Base-by-base conservation (phyloP, 306 rosid species). In the Dryas drummondii region DNA sequence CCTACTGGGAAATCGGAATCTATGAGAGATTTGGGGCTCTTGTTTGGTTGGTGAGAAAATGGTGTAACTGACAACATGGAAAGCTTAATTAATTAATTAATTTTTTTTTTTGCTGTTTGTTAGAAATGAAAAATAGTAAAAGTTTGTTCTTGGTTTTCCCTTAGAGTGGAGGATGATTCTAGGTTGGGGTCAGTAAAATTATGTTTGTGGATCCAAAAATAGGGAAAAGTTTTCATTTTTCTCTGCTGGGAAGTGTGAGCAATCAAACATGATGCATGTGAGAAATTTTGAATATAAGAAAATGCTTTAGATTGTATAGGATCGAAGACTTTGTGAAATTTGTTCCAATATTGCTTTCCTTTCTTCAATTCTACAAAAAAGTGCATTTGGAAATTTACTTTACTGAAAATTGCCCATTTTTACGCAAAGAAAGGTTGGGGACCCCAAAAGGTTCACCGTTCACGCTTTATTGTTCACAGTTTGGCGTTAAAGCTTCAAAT, bases 21-120 rank as follows among this genome's bases (percentile, higher is more conserved):
- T 81, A 53, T 44, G 27, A 9, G 71, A 49, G 84, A 70, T 75
- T 66, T 68, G 32, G 42, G 67, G 56, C 5, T 41, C 41, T 27
- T 66, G 44, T 67, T 73, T 77, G 73, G 16, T 63, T 56, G 57
- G 71, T 56, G 77, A 57, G 74, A 16, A 71, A 81, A 22, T n/a
- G 56, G 49, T 52, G 15, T 40, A 53, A 51, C 45, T 60, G 50
- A 10, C 11, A n/a, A 67, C 41, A 53, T 52, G 42, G 40, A 32
- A 47, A 49, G 42, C 1, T 17, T 64, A 1, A 11, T 49, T 62
- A 27, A 53, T 51, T 7, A 37, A n/a, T n/a, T n/a, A n/a, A n/a
- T n/a, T n/a, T 2, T 52, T 9, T 63, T 55, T 22, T 16, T 19
- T 7, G 58, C 11, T 44, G 7, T 2, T 49, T 65, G 59, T 40